A percentile compares a stretch with the other conserved stretches of the same genome.
Conservation (phyloP, 2,329 filamentous ascomycete species). For the Sporothrix curviconia region DNA sequence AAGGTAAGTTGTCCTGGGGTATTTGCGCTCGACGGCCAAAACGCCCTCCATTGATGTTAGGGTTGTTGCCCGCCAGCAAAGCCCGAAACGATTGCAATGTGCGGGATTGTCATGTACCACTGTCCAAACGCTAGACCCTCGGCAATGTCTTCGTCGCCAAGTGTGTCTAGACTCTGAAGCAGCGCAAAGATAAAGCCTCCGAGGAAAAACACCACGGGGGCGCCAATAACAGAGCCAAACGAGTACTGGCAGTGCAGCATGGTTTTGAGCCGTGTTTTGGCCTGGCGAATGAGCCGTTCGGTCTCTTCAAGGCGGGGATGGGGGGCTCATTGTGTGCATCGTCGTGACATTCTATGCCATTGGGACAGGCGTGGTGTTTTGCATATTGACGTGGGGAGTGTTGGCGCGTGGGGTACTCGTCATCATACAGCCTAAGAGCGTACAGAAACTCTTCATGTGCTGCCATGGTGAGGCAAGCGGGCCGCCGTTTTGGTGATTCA, state of each 20-base stretch:
- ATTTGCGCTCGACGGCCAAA: slow-evolving; percentile 19
- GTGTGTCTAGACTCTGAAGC: slow-evolving; percentile 17
- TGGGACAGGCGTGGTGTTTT: not conserved
- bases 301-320: slow-evolving; percentile 8
- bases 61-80: slow-evolving; percentile 26
- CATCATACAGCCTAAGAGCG: slow-evolving; percentile 19
- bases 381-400: slow-evolving; percentile 21
- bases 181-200: slow-evolving; percentile 24
- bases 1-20: slow-evolving; percentile 15
- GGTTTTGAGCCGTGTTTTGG: slow-evolving; percentile 21
- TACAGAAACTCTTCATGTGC: slow-evolving; percentile 24
- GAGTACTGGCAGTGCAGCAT: slow-evolving; percentile 24
- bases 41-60: slow-evolving; percentile 25
- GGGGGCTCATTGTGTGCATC: slow-evolving; percentile 13
- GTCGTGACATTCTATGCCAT: not conserved
- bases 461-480: slow-evolving; percentile 21
- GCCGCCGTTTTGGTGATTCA: slow-evolving; percentile 3
- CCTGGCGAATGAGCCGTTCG: slow-evolving; percentile 12
- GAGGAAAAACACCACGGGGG: slow-evolving; percentile 25
- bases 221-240: slow-evolving; percentile 24
- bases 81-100: slow-evolving; percentile 24
- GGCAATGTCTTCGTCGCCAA: slow-evolving; percentile 19
- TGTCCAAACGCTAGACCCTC: slow-evolving; percentile 19
- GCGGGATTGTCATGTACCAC: slow-evolving; percentile 25
- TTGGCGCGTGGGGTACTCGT: slow-evolving; percentile 11